Percentiles rank a stretch among this genome's conserved stretches.
phyloP scores from a whole-genome alignment of 305 asterid genomes.

The Fraxinus latifolia region DNA sequence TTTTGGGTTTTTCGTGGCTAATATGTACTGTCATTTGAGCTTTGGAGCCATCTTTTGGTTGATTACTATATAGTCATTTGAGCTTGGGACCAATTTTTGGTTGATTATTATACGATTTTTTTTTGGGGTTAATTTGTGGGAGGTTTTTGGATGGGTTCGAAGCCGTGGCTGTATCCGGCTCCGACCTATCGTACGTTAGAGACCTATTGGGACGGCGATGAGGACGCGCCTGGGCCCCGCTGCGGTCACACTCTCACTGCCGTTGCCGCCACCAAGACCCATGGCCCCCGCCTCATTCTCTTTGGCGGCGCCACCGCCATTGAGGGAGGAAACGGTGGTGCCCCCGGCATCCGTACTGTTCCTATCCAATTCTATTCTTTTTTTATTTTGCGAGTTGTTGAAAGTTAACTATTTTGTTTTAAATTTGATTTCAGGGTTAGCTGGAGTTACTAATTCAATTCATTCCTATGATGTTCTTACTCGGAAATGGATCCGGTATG shows the following conservation, averaged over 20 bases:
- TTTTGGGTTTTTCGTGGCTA: constrained; percentile 6
- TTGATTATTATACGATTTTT: neutral
- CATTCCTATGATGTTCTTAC: constrained; percentile 91
- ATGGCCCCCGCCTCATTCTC: constrained; percentile 44
- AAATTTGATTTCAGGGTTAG: constrained; percentile 57
- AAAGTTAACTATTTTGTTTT: neutral
- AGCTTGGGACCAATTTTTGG: neutral
- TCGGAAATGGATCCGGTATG: constrained; percentile 83
- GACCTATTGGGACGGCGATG: constrained; percentile 44
- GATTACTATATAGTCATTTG: neutral
- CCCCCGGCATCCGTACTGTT: constrained; percentile 43
- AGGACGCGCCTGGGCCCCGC: constrained; percentile 54
- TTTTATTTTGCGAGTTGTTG: neutral
- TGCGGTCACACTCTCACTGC: constrained; percentile 51
- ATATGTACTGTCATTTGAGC: neutral
- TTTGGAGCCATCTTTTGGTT: neutral
- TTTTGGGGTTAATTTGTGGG: neutral
- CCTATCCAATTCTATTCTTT: neutral
- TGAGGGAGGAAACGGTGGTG: constrained; percentile 78
- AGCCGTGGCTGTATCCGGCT: constrained; percentile 90
- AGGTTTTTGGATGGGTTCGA: constrained; percentile 62
- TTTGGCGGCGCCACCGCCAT: constrained; percentile 58
- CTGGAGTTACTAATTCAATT: constrained; percentile 81
- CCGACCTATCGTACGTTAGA: constrained; percentile 57
- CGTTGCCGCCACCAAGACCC: constrained; percentile 44